Percentiles rank a stretch among this genome's conserved stretches.
Conservation (phyloP, 805 yeast genomes). For the Brettanomyces bruxellensis region DNA sequence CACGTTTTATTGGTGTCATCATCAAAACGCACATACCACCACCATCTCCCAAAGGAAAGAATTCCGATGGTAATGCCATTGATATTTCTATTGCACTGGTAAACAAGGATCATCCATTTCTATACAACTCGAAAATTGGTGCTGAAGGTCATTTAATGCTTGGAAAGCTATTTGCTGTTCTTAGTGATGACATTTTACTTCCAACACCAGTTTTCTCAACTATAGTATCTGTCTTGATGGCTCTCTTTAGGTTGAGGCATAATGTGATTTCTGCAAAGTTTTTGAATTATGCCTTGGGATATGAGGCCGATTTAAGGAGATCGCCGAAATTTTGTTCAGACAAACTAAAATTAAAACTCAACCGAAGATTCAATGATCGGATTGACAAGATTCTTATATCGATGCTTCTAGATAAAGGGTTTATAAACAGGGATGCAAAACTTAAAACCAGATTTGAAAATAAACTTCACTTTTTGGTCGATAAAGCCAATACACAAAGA, state of each 20-base stretch:
- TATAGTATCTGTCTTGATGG: slow-evolving; percentile 52
- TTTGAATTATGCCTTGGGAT: slow-evolving; percentile 47
- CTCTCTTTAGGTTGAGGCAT: slow-evolving; percentile 60
- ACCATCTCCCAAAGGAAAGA: slow-evolving; percentile 21
- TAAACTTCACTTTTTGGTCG: slow-evolving; percentile 23
- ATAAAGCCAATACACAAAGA: slow-evolving; percentile 19
- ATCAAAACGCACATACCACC: slow-evolving; percentile 45
- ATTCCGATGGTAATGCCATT: background rate
- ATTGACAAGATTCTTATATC: slow-evolving; percentile 24
- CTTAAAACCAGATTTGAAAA: slow-evolving; percentile 25
- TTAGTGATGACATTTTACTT: slow-evolving; percentile 46
- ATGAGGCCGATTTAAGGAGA: slow-evolving; percentile 48
- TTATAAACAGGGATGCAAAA: slow-evolving; percentile 23
- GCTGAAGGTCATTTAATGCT: slow-evolving; percentile 64
- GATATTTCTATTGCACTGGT: slow-evolving; percentile 44
- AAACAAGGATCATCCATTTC: slow-evolving; percentile 53
- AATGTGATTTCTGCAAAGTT: slow-evolving; percentile 46
- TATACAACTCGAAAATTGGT: slow-evolving; percentile 42
- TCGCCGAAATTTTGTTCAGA: slow-evolving; percentile 38
- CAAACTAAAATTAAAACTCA: slow-evolving; percentile 20
- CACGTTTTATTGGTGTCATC: slow-evolving; percentile 60
- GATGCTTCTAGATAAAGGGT: slow-evolving; percentile 24
- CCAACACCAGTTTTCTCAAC: slow-evolving; percentile 59
- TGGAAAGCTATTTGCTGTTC: slow-evolving; percentile 50
- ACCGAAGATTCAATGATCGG: slow-evolving; percentile 28